Evolutionary conservation across 768 basidiomycete genomes (phyloP).

Genomic region (Psilocybe cubensis): DNA sequence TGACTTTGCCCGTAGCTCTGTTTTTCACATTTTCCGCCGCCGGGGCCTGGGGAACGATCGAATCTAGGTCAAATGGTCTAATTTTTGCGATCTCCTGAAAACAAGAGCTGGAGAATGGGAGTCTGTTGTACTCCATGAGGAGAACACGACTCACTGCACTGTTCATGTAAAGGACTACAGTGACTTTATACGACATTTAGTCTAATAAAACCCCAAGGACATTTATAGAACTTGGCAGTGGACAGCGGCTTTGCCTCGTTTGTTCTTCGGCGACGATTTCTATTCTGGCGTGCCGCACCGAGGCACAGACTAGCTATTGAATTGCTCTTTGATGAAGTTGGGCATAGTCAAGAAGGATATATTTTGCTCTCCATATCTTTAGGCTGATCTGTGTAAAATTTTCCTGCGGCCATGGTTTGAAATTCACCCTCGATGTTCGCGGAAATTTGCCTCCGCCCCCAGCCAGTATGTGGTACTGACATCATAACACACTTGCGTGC

Average conservation of each 20-base stretch:
- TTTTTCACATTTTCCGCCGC: neutral
- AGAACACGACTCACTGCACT: neutral
- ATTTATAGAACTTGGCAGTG: neutral
- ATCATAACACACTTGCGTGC: neutral
- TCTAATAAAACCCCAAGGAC: neutral
- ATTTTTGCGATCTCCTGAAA: conserved; percentile 1
- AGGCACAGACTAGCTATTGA: neutral
- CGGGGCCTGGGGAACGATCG: neutral
- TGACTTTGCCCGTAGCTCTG: neutral
- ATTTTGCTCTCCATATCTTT: too few relatives aligned
- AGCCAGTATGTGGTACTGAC: neutral
- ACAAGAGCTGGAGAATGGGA: neutral
- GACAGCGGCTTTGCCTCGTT: conserved; percentile 8
- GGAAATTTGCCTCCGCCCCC: neutral
- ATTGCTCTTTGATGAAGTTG: neutral
- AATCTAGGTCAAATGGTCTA: neutral
- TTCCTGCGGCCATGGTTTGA: neutral
- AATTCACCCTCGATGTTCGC: neutral
- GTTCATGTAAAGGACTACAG: neutral
- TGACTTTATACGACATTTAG: neutral
- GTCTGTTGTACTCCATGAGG: conserved; percentile 7
- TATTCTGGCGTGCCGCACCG: neutral
- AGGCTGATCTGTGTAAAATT: too few relatives aligned
- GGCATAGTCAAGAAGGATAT: too few relatives aligned
- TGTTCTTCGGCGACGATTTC: conserved; percentile 3